Evolutionary conservation across 2,329 filamentous ascomycete species (phyloP), one percentile per base, ranked within the genome.

Genomic region (Lecanicillium sp.): DNA sequence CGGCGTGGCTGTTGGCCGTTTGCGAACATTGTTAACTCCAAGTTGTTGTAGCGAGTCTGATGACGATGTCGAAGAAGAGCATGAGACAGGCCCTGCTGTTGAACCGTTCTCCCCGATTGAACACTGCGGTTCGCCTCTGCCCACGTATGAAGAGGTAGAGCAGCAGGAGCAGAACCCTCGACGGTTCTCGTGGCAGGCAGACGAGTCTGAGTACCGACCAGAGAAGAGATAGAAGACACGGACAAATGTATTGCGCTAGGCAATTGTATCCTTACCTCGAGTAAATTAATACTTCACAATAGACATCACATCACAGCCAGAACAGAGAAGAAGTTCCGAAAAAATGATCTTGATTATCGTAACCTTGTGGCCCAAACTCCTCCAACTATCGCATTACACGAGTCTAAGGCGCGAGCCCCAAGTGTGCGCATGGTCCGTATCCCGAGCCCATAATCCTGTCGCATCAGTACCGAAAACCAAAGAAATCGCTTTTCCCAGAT

Each of bases 401-500:
- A 40, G 44, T 47, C 27, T 27, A 40, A 40, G 44, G 24, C 44
- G 35, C 33, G 15, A 40, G 27, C 38, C 44, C 44, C 35, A 40
- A 47, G 44, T 47, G 44, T 40, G 44, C 36, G 24, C 27, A 40
- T 33, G 44, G 15, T 20, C 19, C 26, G 37, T 12, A 17, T 32
- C 20, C 26, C 17, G 19, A 19, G 32, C 44, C 48, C 40, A 37
- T 15, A 43, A 30, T 26, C 12, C 46, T 42, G 42, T 38, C 17
- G 36, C 36, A 52, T 32, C 60, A 58, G 55, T 55, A 58, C 54
- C 57, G 55, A 60, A 58, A 57, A 59, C 58, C 56, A 59, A 55
- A 56, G 56, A 55, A 59, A 54, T 56, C 59, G 53, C 55, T 60
- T 63, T 62, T 61, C 56, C 60, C 58, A 61, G 54, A 54, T 62